Conservation (phyloP, 495 filamentous ascomycete genomes). For the Cryomyces antarcticus region DNA sequence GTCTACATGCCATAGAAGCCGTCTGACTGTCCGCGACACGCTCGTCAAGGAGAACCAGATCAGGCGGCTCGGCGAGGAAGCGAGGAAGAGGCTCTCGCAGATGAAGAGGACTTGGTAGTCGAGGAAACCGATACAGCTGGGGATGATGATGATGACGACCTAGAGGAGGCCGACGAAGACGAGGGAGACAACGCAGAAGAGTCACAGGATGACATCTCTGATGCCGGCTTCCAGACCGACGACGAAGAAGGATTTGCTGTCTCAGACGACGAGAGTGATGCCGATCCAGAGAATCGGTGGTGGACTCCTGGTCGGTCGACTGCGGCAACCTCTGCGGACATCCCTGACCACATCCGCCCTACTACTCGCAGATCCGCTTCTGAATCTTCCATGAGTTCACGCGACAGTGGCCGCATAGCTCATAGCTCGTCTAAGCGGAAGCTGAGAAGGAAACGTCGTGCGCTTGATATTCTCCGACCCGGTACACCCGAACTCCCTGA, state of each 20-base stretch:
- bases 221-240: constrained; percentile 70
- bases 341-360: constrained; percentile 27
- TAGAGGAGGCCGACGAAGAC: constrained; percentile 16
- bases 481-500: constrained; percentile 51
- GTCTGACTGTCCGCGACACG: constrained; percentile 74
- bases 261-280: constrained; percentile 68
- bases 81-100: constrained; percentile 63
- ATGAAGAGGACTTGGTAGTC: constrained; percentile 29
- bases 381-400: constrained; percentile 44
- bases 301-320: constrained; percentile 49
- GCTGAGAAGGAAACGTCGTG: constrained; percentile 13
- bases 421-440: constrained; percentile 9
- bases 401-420: constrained; percentile 18
- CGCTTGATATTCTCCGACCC: constrained; percentile 35
- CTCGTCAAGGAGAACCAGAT: constrained; percentile 79
- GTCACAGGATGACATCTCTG: constrained; percentile 39
- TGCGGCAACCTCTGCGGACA: constrained; percentile 32
- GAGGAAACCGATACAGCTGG: constrained; percentile 20
- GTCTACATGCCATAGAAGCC: constrained; percentile 36
- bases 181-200: constrained; percentile 29
- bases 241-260: constrained; percentile 87
- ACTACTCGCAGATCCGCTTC: constrained; percentile 29
- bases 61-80: constrained; percentile 71
- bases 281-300: constrained; percentile 48
- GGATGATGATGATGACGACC: constrained; percentile 21